Base-by-base conservation (phyloP, 371 early-diverging fungal species). In the Nematocida ausubeli region DNA sequence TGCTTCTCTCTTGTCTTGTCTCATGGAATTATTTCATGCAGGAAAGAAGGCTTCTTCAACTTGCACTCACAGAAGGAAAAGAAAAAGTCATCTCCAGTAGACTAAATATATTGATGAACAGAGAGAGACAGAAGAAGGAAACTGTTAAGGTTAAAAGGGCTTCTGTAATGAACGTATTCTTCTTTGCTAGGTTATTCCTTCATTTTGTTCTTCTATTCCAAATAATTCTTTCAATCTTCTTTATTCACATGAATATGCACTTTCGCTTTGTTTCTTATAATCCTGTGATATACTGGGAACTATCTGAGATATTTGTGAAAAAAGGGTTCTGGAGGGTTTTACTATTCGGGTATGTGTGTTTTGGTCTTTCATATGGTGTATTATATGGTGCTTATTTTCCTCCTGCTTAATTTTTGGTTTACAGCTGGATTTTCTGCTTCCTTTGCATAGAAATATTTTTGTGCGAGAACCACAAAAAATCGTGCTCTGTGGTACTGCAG, bases 191-290 rank as follows among this genome's bases (percentile, higher is more conserved):
- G 22, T 26, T 42, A 22, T 37, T 83, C 22, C 62, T 83, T 39
- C 49, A 40, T 0, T 39, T 70, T 47, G 42, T 81, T 5, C 72
- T 84, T 22, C 28, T 82, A 26, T 78, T 80, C 12, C 82, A 85
- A 50, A 65, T 75, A 4, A 35, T 84, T 56, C 65, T 84, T 0
- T 49, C 80, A 2, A 24, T 86, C 28, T 83, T 83, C 39, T 82
- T 82, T 60, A 70, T 86, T 22, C 86, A 86, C 60, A 78, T 68
- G 78, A 81, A 86, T 35, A 86, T 84, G 75, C 80, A 79, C 42
- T 82, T 82, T 51, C 80, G 86, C 37, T 86, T 86, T 80, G 69
- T 84, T 19, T 71, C 82, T 3, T 84, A 64, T 70, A 84, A 86
- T 68, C 86, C 86, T n/a, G 19, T 83, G 22, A 62, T 86, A 19